Base-by-base conservation (phyloP, 1,139 yeast species). In the Lodderomyces pseudojiufengensis region DNA sequence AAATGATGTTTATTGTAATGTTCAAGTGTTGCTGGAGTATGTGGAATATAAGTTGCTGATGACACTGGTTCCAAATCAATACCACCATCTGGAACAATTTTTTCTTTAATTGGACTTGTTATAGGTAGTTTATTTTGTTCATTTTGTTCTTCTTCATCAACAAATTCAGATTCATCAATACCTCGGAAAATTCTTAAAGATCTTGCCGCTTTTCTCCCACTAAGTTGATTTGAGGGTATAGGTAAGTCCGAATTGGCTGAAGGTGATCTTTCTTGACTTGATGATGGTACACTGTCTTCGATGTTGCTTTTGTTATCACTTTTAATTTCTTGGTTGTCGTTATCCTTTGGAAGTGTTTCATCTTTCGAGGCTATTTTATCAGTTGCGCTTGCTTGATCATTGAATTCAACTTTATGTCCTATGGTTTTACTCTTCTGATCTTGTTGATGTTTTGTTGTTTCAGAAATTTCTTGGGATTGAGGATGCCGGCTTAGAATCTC, bases 131-230 rank as follows among this genome's bases (percentile, higher is more conserved):
- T 39, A 11, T 13, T 24, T 8, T 21, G 34, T 5, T 11, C 33
- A 18, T 16, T 22, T 12, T 15, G 10, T 21, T 23, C 31, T 14
- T 32, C 37, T 24, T 32, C 37, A 7, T 33, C 37, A n/a, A 30
- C 34, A 9, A 43, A 45, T 28, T 43, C 35, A 23, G 33, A 32
- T 24, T 31, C 29, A 23, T 43, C 42, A 9, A 45, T 43, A 25
- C 62, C 63, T 24, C 64, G 52, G 40, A 65, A 65, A 27, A 64
- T 52, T 29, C 69, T 49, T 27, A 65, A 53, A 9, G 68, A 61
- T 31, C 67, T 47, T 14, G 71, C 70, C 1, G 70, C 71, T 42
- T 65, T 65, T 38, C 71, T 50, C 6, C 70, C 70, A 3, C 46
- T 38, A 10, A 41, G 36, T 16, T 31, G 29, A 27, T 21, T 41